Evolutionary conservation across 78 protist genomes (phyloP).

Genomic region (Capsaspora owczarzaki): DNA sequence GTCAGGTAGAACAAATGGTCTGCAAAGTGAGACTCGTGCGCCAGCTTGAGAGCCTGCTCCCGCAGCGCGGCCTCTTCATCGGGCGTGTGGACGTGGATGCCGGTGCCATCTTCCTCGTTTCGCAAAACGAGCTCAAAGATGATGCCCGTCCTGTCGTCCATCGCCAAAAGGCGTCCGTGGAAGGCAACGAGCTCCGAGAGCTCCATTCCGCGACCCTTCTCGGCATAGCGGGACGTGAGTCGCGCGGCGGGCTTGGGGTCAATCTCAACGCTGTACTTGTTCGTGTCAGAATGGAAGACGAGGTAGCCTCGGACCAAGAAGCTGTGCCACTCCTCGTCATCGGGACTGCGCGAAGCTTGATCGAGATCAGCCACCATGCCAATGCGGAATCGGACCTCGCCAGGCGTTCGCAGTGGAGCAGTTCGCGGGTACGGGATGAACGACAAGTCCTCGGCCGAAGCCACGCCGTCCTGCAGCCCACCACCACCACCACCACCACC

Average conservation of each 20-base stretch:
- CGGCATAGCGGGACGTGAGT: background rate
- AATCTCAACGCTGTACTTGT: background rate
- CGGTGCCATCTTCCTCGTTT: too few relatives aligned
- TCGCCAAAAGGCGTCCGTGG: slow-evolving; percentile 22
- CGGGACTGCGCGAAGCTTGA: background rate
- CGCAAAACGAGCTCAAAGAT: too few relatives aligned
- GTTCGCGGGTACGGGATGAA: background rate
- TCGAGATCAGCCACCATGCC: background rate
- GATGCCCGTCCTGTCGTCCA: slow-evolving; percentile 50
- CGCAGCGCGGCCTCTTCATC: too few relatives aligned
- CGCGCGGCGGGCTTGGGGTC: background rate
- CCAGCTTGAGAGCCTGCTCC: too few relatives aligned
- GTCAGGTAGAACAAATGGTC: too few relatives aligned
- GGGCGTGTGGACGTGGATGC: too few relatives aligned
- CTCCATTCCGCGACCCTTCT: slow-evolving; percentile 50
- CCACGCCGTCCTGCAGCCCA: too few relatives aligned
- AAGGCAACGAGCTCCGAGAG: slow-evolving; percentile 28
- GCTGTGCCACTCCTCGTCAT: background rate
- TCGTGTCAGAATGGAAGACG: background rate
- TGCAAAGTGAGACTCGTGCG: too few relatives aligned
- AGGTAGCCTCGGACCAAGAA: background rate
- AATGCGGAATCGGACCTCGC: background rate
- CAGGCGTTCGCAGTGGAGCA: background rate
- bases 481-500: too few relatives aligned
- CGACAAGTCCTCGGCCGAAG: too few relatives aligned